Base-by-base conservation (phyloP, 257 asterid genomes). In the Solanum megistacrolobum region DNA sequence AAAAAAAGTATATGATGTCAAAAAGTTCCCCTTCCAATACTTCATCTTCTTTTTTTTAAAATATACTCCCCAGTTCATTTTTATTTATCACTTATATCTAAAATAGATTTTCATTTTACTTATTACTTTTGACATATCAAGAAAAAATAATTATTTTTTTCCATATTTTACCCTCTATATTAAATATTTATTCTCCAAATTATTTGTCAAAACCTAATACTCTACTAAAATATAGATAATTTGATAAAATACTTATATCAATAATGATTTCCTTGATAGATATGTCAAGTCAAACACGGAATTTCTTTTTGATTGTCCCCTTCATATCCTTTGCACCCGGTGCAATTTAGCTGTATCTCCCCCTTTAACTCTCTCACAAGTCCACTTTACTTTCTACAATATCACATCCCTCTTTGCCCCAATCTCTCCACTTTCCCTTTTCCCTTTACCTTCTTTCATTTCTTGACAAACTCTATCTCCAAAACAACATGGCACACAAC, bases 331-430 rank as follows among this genome's bases (percentile, higher is more conserved):
- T 84, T 91, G 87, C 93, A 84, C 88, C 68, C 89, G 21, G 91
- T 90, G 92, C 93, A 93, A 31, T 74, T 85, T 92, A 91, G 93
- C 55, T 52, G 9, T 89, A 90, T 91, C 91, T 92, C 93, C 89
- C 46, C 43, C 87, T 46, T 14, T 2, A 43, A 34, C 48, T 20
- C 48, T 20, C 73, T 48, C 91, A 66, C 31, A 86, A 75, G 90
- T 79, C 92, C 58, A 85, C 62, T 87, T 2, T 14, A 72, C 86
- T 79, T 68, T 35, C 83, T n/a, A 27, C 35, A 71, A 35, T 18
- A 43, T 79, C 38, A 79, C 11, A 74, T 36, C 83, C 31, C 9
- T 11, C 58, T 39, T 36, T 32, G 75, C 69, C 46, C 66, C 38
- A 29, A 2, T 34, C 7, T 9, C 20, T 27, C 29, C 34, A 2